Evolutionary conservation across 306 rosid species (phyloP), one percentile per base, ranked within the genome.

Genomic region (Dalbergia oliveri): DNA sequence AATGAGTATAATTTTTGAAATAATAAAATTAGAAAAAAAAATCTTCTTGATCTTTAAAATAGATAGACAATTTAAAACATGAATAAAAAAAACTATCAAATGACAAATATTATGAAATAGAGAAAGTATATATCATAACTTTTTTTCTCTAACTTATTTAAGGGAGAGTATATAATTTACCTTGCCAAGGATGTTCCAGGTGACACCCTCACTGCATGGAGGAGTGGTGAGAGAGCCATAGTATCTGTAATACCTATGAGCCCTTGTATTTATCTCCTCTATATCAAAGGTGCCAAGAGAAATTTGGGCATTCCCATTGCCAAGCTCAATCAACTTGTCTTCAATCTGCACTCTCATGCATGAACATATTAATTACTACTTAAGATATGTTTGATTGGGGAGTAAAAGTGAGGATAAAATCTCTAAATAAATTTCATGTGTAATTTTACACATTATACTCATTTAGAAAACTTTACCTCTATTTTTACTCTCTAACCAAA

Each of bases 201-300:
- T 16, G 77, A 93, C 90, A 31, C 86, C 81, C 82, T 94, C 95
- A 11, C 76, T 80, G 86, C 99, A 94, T 0, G 98, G 98, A 54
- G 98, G 98, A 65, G 94, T 80, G n/a, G 97, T 90, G 73, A 91
- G 86, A 66, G 98, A 94, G 18, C 98, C 98, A 44, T 49, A 15
- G 76, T 94, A 94, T 90, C 92, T 85, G 69, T 75, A 93, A 83
- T 86, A 93, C 47, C 81, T 93, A 37, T 73, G 88, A 6, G 80
- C 68, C 34, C 56, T 81, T 72, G 69, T 77, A 72, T 61, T 83
- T 16, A 93, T 19, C 13, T 82, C 83, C 57, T 82, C 82, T 0
- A 77, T 16, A n/a, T 87, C 76, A 51, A 88, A 53, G 18, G 26
- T 62, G 53, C 91, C 93, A 9, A 94, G 51, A 5, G 89, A 74